A percentile compares a stretch with the other conserved stretches of the same genome.
These are phyloP conservation scores for Talaromyces sp. DNA, from an alignment of 2,329 filamentous ascomycete species.

Conservation along the genomic window DNA sequence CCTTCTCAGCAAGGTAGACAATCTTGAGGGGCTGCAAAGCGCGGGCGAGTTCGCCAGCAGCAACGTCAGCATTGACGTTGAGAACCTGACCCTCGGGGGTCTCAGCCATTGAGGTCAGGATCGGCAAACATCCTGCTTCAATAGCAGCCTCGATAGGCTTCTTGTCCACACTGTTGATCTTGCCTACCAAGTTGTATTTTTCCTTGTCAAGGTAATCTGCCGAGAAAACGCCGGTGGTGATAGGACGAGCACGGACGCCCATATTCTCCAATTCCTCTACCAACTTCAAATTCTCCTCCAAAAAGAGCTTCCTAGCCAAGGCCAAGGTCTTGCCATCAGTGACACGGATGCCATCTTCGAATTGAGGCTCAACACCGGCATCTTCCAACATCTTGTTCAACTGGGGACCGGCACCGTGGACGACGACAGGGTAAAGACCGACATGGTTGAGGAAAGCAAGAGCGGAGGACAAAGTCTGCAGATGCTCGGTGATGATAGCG, in stretches of 20 bases:
- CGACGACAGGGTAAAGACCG: constrained; percentile 89
- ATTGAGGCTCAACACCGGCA: constrained; percentile 89
- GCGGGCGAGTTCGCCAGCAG: constrained; percentile 86
- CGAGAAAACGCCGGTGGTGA: constrained; percentile 84
- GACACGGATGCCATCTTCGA: constrained; percentile 92
- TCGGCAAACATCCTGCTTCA: constrained; percentile 83
- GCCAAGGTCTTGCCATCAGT: constrained; percentile 94
- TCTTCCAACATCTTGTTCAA: constrained; percentile 87
- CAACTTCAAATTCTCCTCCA: constrained; percentile 92
- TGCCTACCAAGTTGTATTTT: constrained; percentile 92
- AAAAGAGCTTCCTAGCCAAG: constrained; percentile 85
- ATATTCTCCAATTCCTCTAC: constrained; percentile 85
- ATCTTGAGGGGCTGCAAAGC: constrained; percentile 92
- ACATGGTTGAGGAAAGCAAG: constrained; percentile 92
- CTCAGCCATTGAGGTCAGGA: constrained; percentile 95
- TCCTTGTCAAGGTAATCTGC: constrained; percentile 95
- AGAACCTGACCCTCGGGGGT: constrained; percentile 85
- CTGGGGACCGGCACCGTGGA: constrained; percentile 92
- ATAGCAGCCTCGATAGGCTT: constrained; percentile 88
- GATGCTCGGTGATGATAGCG: constrained; percentile 89
- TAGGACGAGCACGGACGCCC: constrained; percentile 82
- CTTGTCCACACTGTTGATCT: constrained; percentile 90
- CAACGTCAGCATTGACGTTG: constrained; percentile 97
- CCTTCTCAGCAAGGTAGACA: constrained; percentile 97
- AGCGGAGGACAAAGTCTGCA: constrained; percentile 85